Percentiles rank a stretch among this genome's conserved stretches.
phyloP scores from a whole-genome alignment of 2,329 filamentous ascomycete genomes.

The Coniochaeta sp. region DNA sequence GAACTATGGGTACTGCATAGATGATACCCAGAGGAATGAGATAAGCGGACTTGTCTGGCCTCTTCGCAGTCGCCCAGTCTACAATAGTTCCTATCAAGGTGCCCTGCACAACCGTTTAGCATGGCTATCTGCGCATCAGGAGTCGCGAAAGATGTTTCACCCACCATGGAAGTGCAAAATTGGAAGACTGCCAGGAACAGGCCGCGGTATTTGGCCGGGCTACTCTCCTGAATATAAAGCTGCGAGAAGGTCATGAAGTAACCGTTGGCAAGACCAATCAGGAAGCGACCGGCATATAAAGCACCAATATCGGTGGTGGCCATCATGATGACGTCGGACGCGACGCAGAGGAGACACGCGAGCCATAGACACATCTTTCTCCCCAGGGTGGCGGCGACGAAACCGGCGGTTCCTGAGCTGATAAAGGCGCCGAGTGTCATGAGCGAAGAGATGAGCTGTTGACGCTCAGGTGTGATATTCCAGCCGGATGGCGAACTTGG shows the following conservation, averaged over 20 bases:
- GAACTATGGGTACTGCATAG: slow-evolving; percentile 19
- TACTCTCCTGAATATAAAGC: slow-evolving; percentile 13
- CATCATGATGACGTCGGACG: slow-evolving; percentile 48
- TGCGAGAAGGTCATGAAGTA: slow-evolving; percentile 40
- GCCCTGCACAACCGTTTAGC: slow-evolving; percentile 20
- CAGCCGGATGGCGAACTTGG: slow-evolving; percentile 25
- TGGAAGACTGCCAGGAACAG: slow-evolving; percentile 23
- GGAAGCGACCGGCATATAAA: slow-evolving; percentile 40
- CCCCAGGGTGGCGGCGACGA: slow-evolving; percentile 23
- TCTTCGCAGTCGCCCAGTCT: slow-evolving; percentile 25
- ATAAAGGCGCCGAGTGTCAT: slow-evolving; percentile 31
- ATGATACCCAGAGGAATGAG: slow-evolving; percentile 22
- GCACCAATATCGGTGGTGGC: slow-evolving; percentile 37
- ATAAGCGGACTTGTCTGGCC: slow-evolving; percentile 21
- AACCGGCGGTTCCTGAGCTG: slow-evolving; percentile 25
- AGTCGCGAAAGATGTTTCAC: slow-evolving; percentile 18
- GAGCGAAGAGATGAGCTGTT: slow-evolving; percentile 31
- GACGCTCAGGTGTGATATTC: slow-evolving; percentile 26
- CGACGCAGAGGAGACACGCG: slow-evolving; percentile 35
- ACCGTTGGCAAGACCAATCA: slow-evolving; percentile 45
- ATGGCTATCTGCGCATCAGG: background rate
- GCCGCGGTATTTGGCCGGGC: slow-evolving; percentile 12
- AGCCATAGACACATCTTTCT: slow-evolving; percentile 28
- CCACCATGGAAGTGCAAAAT: slow-evolving; percentile 12
- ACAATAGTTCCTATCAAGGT: slow-evolving; percentile 34